A percentile compares a stretch with the other conserved stretches of the same genome.
These are phyloP conservation scores for Cryphonectria nitschkei DNA, from an alignment of 2,329 filamentous ascomycete genomes.

Conservation along the genomic window DNA sequence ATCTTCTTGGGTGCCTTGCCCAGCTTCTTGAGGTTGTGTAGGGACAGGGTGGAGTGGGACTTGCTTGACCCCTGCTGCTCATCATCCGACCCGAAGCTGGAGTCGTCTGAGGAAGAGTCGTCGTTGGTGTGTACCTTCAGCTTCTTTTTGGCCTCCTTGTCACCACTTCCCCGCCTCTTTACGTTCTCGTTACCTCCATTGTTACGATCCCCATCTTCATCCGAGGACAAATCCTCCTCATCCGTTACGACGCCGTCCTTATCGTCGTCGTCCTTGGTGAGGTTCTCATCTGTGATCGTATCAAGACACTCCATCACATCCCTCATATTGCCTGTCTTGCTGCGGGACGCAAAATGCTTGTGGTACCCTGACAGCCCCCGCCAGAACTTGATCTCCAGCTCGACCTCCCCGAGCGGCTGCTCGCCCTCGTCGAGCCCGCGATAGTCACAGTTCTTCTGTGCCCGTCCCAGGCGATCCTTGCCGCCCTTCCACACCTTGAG, in stretches of 20 bases:
- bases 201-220: conserved; percentile 25
- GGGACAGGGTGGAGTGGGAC: conserved; percentile 22
- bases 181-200: conserved; percentile 9
- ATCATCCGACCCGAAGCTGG: conserved; percentile 32
- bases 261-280: conserved; percentile 35
- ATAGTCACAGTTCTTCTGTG: conserved; percentile 41
- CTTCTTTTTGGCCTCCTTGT: conserved; percentile 27
- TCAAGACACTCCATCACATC: conserved; percentile 69
- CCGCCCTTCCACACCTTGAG: conserved; percentile 71
- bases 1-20: conserved; percentile 38
- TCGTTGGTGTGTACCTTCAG: conserved; percentile 29
- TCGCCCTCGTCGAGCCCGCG: conserved; percentile 56
- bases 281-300: conserved; percentile 60
- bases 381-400: conserved; percentile 63
- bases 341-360: conserved; percentile 52
- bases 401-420: conserved; percentile 58
- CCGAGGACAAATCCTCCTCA: conserved; percentile 25
- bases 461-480: conserved; percentile 48
- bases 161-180: conserved; percentile 16
- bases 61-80: conserved; percentile 34
- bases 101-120: conserved; percentile 29
- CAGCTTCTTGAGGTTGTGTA: conserved; percentile 37
- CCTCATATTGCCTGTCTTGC: conserved; percentile 55
- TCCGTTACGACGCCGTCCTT: conserved; percentile 23
- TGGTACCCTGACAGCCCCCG: conserved; percentile 64